Conservation (phyloP, 768 basidiomycete species). For the Collybia sordida region DNA sequence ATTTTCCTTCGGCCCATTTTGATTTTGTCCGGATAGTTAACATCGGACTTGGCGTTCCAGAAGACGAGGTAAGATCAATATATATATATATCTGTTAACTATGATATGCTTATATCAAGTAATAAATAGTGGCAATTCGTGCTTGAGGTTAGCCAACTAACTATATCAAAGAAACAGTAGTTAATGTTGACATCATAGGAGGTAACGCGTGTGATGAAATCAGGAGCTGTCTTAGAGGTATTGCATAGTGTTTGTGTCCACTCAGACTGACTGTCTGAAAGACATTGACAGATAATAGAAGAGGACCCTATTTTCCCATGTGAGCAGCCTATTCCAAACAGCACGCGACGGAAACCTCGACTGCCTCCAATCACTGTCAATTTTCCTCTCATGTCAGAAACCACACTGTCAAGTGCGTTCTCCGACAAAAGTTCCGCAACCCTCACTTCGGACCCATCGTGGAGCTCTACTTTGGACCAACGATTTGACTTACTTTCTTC, state of each 20-base stretch:
- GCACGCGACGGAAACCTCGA: conserved; percentile 1
- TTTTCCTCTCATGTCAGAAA: conserved; percentile 17
- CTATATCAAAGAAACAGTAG: too few species aligned
- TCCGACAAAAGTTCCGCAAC: conserved; percentile 23
- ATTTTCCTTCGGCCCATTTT: conserved; percentile 57
- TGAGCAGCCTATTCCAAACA: conserved; percentile 19
- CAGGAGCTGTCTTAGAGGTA: conserved; percentile 66
- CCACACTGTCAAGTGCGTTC: conserved; percentile 13
- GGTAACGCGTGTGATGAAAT: conserved; percentile 62
- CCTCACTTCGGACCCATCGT: conserved; percentile 19
- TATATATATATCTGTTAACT: background rate
- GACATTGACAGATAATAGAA: conserved; percentile 58
- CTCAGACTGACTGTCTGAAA: background rate
- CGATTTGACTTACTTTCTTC: conserved; percentile 9
- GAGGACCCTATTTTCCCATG: conserved; percentile 75
- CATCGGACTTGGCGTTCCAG: conserved; percentile 68
- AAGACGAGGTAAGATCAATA: conserved; percentile 51
- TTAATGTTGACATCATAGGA: conserved; percentile 43
- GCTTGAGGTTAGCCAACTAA: conserved; percentile 42
- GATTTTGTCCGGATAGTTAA: conserved; percentile 66
- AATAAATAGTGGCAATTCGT: conserved; percentile 59
- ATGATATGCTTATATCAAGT: conserved; percentile 3
- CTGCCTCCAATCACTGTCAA: conserved; percentile 17
- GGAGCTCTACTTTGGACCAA: conserved; percentile 13
- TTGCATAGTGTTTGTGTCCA: too few species aligned